phyloP scores from a whole-genome alignment of 1,284 basidiomycete species.

The Athelia sp. region DNA sequence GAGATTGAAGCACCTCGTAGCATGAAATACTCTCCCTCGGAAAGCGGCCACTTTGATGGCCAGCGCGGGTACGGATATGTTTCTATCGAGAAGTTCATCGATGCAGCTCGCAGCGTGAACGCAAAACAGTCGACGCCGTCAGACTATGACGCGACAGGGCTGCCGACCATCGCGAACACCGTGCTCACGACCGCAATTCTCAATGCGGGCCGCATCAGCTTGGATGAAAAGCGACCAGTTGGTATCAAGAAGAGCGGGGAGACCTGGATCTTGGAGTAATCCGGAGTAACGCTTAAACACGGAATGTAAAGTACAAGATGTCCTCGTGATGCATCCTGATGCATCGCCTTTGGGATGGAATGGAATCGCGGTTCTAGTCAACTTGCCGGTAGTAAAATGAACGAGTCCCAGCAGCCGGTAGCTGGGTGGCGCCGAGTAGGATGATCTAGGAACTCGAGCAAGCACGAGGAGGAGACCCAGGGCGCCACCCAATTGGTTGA shows the following conservation, averaged over 20 bases:
- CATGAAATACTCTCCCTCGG: slow-evolving; percentile 92
- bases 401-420: no score
- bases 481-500: no score
- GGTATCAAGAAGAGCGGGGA: slow-evolving; percentile 64
- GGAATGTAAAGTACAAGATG: neutral
- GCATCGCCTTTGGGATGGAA: no score
- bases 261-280: slow-evolving; percentile 66
- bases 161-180: slow-evolving; percentile 87
- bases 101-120: slow-evolving; percentile 75
- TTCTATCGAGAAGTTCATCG: slow-evolving; percentile 90
- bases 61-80: slow-evolving; percentile 89
- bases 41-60: slow-evolving; percentile 88
- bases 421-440: no score
- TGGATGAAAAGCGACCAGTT: slow-evolving; percentile 84
- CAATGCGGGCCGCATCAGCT: slow-evolving; percentile 82
- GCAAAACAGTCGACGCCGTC: slow-evolving; percentile 56
- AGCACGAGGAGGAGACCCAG: neutral
- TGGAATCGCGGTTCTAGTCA: no score
- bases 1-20: slow-evolving; percentile 30
- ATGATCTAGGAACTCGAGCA: no score
- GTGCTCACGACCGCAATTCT: slow-evolving; percentile 90
- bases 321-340: neutral
- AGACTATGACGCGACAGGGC: slow-evolving; percentile 75
- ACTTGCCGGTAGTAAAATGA: no score
- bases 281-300: no score